Conservation (phyloP, 352 stramenopile genomes). For the Pythium dissotocum region DNA sequence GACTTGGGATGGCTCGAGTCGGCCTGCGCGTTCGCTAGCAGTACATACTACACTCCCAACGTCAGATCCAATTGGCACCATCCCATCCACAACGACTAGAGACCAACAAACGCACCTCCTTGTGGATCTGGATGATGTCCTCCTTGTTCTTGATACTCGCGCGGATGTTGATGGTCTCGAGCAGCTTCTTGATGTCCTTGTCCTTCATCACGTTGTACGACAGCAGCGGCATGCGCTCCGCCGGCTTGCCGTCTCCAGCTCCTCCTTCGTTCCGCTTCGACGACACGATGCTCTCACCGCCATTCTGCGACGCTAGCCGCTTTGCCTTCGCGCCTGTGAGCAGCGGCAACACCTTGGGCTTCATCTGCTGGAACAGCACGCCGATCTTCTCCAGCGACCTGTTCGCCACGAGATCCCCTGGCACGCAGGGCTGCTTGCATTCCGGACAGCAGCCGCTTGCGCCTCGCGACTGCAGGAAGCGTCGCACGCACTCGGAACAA, state of each 20-base stretch:
- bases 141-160: conserved; percentile 66
- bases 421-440: conserved; percentile 70
- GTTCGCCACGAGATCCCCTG: conserved; percentile 67
- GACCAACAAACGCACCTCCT: conserved; percentile 54
- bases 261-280: conserved; percentile 27
- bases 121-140: conserved; percentile 89
- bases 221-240: conserved; percentile 68
- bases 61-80: not conserved
- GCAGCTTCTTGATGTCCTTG: conserved; percentile 75
- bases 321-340: conserved; percentile 31
- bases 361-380: conserved; percentile 67
- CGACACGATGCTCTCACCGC: conserved; percentile 3
- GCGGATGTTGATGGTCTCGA: conserved; percentile 69
- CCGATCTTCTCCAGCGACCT: conserved; percentile 72
- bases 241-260: conserved; percentile 33
- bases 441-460: conserved; percentile 75
- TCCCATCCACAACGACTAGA: not conserved
- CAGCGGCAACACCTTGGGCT: conserved; percentile 58
- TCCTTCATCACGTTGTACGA: conserved; percentile 88
- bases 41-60: conserved; percentile 52
- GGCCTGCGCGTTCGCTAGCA: conserved; percentile 77
- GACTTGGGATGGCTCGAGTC: conserved; percentile 81
- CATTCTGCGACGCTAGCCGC: not conserved
- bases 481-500: conserved; percentile 82
- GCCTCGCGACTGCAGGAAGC: conserved; percentile 72